Base-by-base conservation (phyloP, 768 basidiomycete species). In the Podaxis mareebaensis region DNA sequence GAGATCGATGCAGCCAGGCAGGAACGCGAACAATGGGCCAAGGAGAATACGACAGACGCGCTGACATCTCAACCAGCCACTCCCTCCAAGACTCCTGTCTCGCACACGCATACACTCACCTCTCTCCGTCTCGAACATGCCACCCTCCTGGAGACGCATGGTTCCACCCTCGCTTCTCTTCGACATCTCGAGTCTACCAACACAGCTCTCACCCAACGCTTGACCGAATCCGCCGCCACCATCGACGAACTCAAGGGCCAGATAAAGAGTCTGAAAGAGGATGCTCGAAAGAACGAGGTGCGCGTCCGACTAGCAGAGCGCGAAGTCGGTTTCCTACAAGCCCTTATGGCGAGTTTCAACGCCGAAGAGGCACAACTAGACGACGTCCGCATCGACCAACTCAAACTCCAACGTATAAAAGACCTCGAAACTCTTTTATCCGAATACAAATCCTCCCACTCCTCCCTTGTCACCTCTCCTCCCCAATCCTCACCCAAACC, bases 291-390 rank as follows among this genome's bases (percentile, higher is more conserved):
- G 1, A 33, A 33, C 8, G 33, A 33, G 2, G 33, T 33, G 33
- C 33, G 33, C 33, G 33, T 33, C 33, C 65, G 69, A 17, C 68
- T 79, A 17, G 74, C 75, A 0, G 88, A 90, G 67, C 71, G 85
- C 33, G 90, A 92, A 67, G 81, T 85, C n/a, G 78, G 81, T n/a
- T 90, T 88, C 69, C 69, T 90, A 60, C 79, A 86, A 64, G 87
- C 86, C 0, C 76, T 92, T n/a, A 76, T 91, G 69, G 83, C 85
- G 0, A 90, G 89, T 68, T 91, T 82, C 70, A 80, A 80, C 15
- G 81, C 84, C 0, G 89, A 92, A 71, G 83, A 86, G 53, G 76
- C 77, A 3, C 73, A 72, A 61, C 75, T 65, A 66, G 73, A 64
- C 64, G 73, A 67, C n/a, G 24, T 67, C 64, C 42, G 20, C n/a